Conservation (phyloP, 306 rosid genomes). For the Gillenia trifoliata region DNA sequence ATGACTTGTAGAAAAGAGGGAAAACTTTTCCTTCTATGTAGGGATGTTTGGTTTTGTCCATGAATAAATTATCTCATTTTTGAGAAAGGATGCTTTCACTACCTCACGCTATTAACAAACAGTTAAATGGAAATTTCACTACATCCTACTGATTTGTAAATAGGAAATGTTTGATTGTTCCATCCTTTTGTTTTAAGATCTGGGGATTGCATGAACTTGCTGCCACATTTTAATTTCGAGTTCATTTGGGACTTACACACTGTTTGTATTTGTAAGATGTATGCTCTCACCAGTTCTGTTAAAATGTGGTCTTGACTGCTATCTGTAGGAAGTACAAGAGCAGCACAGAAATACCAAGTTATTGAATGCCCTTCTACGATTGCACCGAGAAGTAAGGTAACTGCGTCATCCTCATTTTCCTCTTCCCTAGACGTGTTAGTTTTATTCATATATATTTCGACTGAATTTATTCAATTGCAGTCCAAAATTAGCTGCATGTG, state of each 20-base stretch:
- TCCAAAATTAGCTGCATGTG: slow-evolving; percentile 93
- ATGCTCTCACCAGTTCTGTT: neutral
- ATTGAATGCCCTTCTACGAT: slow-evolving; percentile 78
- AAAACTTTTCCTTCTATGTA: neutral
- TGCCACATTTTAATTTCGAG: neutral
- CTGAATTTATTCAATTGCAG: slow-evolving; percentile 44
- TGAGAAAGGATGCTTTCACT: neutral
- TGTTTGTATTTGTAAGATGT: slow-evolving; percentile 1
- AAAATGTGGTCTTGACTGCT: slow-evolving; percentile 30
- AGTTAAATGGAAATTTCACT: neutral
- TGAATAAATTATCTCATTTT: neutral
- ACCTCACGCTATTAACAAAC: neutral
- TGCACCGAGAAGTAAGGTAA: slow-evolving; percentile 95
- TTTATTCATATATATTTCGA: slow-evolving; percentile 27
- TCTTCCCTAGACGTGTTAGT: neutral
- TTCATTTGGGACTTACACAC: neutral
- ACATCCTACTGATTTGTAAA: neutral
- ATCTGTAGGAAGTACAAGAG: slow-evolving; percentile 76
- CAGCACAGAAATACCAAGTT: slow-evolving; percentile 90
- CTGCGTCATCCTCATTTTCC: slow-evolving; percentile 19
- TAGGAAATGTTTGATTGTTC: neutral
- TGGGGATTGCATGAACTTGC: neutral
- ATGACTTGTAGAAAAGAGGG: neutral
- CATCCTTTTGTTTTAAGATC: neutral
- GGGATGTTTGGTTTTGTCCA: neutral